Conservation (phyloP, 495 filamentous ascomycete genomes). For the Penicillium simplicissimum region DNA sequence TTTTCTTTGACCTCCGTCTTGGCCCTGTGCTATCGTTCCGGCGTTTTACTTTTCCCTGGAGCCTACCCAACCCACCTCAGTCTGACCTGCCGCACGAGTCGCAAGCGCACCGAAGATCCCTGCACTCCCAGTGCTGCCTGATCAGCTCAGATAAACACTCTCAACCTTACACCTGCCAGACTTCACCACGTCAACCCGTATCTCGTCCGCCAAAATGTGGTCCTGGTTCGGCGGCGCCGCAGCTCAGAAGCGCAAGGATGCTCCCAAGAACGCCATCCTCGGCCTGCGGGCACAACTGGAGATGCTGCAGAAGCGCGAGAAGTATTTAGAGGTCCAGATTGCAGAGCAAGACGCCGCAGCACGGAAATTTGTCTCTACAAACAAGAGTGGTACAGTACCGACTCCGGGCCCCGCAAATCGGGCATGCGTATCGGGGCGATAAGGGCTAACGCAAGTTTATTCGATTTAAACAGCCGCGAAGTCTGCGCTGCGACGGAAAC, state of each 20-base stretch:
- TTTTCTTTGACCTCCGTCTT: not conserved
- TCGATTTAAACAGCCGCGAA: slow-evolving; percentile 68
- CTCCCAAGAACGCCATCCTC: slow-evolving; percentile 95
- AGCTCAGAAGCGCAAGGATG: slow-evolving; percentile 84
- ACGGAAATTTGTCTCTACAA: slow-evolving; percentile 83
- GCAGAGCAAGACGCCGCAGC: slow-evolving; percentile 89
- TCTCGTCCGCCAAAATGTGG: slow-evolving; percentile 58
- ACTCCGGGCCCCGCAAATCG: not conserved
- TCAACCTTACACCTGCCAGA: not conserved
- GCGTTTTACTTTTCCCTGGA: slow-evolving; percentile 18
- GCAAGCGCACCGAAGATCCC: slow-evolving; percentile 8
- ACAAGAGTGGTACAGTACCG: slow-evolving; percentile 75
- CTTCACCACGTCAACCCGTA: not conserved
- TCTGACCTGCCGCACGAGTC: slow-evolving; percentile 24
- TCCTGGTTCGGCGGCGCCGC: slow-evolving; percentile 82
- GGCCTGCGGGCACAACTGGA: slow-evolving; percentile 84
- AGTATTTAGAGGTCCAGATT: slow-evolving; percentile 86
- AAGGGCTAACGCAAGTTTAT: not conserved
- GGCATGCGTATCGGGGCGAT: not conserved
- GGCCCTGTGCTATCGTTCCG: not conserved
- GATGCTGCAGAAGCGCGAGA: slow-evolving; percentile 97
- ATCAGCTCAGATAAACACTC: slow-evolving; percentile 2
- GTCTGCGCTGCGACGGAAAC: slow-evolving; percentile 91
- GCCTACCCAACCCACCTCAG: slow-evolving; percentile 23
- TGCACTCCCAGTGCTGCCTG: slow-evolving; percentile 20